These are phyloP conservation scores for Pistacia atlantica DNA, from an alignment of 345 rosid species.

Conservation along the genomic window DNA sequence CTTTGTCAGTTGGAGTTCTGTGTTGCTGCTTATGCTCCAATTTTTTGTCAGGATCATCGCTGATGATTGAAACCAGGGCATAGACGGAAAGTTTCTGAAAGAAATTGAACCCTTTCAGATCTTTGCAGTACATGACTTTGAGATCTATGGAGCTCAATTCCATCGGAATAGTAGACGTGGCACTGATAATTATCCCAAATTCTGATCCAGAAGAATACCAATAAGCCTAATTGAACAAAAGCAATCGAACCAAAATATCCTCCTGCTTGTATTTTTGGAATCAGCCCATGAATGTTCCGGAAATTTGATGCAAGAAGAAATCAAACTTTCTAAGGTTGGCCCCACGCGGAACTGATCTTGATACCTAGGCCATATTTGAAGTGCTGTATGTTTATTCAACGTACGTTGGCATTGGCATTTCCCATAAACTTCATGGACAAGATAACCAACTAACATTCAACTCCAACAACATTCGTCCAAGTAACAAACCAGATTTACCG, in stretches of 20 bases:
- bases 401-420: not conserved
- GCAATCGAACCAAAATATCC: too few species aligned
- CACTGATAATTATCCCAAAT: not conserved
- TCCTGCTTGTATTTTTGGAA: not conserved
- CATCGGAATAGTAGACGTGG: constrained; percentile 9
- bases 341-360: constrained; percentile 12
- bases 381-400: not conserved
- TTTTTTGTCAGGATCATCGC: constrained; percentile 35
- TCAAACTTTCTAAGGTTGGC: not conserved
- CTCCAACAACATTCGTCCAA: not conserved
- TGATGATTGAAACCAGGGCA: constrained; percentile 34
- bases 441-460: constrained; percentile 3
- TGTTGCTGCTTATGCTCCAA: constrained; percentile 30
- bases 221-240: not conserved
- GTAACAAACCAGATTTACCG: not conserved
- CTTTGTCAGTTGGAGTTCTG: constrained; percentile 45
- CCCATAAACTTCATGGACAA: not conserved
- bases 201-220: not conserved
- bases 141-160: constrained; percentile 40
- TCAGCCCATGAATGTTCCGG: not conserved
- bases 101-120: constrained; percentile 54
- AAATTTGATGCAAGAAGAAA: not conserved
- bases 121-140: constrained; percentile 40
- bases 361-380: not conserved
- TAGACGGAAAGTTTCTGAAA: constrained; percentile 56